Conservation (phyloP, 2,329 filamentous ascomycete species). For the Neonectria neomacrospora region DNA sequence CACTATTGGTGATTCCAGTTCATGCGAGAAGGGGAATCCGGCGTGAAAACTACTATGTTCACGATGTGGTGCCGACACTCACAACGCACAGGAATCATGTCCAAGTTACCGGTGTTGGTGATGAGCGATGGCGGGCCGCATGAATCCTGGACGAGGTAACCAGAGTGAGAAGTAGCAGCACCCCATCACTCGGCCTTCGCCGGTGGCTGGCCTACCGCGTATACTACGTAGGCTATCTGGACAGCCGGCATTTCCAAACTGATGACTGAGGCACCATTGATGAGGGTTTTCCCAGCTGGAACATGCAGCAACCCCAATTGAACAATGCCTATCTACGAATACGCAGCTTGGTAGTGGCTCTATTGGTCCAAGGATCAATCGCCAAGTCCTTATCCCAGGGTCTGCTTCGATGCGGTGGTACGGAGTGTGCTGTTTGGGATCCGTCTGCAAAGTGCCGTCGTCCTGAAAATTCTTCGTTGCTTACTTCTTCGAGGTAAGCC, state of each 20-base stretch:
- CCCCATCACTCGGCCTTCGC: constrained; percentile 25
- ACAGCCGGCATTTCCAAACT: neutral
- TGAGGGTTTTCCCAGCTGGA: constrained; percentile 7
- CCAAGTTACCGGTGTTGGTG: constrained; percentile 9
- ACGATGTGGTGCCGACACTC: neutral
- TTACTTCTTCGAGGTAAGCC: constrained; percentile 1
- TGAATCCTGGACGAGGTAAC: constrained; percentile 12
- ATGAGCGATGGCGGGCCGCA: constrained; percentile 2
- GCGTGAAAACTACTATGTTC: constrained; percentile 2
- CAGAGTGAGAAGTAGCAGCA: constrained; percentile 9
- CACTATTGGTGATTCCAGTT: constrained; percentile 20
- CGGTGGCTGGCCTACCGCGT: constrained; percentile 14
- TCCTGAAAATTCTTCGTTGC: constrained; percentile 15
- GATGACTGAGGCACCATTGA: constrained; percentile 1
- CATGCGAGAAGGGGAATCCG: neutral
- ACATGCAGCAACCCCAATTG: constrained; percentile 2
- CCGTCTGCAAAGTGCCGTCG: constrained; percentile 1
- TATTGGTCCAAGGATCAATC: neutral
- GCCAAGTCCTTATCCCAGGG: neutral
- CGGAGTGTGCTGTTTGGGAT: constrained; percentile 3
- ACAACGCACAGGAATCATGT: neutral
- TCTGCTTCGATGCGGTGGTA: too few species aligned
- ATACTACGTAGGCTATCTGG: neutral
- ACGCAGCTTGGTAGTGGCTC: neutral
- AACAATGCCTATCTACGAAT: constrained; percentile 3